Conservation (phyloP, 2,329 filamentous ascomycete species). For the Penicillium crustosum region DNA sequence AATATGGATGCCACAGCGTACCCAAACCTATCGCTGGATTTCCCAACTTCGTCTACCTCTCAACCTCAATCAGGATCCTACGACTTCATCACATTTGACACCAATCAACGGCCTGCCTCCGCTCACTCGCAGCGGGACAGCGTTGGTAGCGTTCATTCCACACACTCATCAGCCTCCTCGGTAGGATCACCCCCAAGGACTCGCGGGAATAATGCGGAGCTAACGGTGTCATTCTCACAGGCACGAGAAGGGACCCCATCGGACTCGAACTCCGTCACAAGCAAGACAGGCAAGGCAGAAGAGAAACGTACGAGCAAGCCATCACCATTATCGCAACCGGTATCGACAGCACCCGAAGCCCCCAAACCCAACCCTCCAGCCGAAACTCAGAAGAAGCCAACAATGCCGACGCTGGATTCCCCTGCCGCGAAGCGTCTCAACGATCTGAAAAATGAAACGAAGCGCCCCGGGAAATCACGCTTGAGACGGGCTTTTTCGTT, state of each 20-base stretch:
- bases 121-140: conserved; percentile 55
- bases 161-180: conserved; percentile 60
- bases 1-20: conserved; percentile 54
- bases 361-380: conserved; percentile 20
- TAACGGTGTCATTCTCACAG: conserved; percentile 13
- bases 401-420: conserved; percentile 50
- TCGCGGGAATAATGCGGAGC: not conserved
- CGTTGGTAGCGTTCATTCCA: conserved; percentile 61
- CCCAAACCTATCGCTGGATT: conserved; percentile 36
- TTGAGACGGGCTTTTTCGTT: conserved; percentile 93
- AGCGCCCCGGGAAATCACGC: conserved; percentile 78
- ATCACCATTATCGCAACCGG: conserved; percentile 72
- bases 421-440: conserved; percentile 81
- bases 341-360: conserved; percentile 47
- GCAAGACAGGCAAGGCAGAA: conserved; percentile 58
- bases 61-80: conserved; percentile 35
- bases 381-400: conserved; percentile 28
- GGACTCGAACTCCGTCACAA: conserved; percentile 23
- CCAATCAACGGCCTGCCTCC: conserved; percentile 34
- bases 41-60: conserved; percentile 34
- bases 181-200: conserved; percentile 51
- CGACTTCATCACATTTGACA: conserved; percentile 36
- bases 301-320: conserved; percentile 66
- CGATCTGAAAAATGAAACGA: conserved; percentile 78
- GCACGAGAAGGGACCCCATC: conserved; percentile 23